phyloP scores from a whole-genome alignment of 768 basidiomycete species.

The Leucocoprinus birnbaumii region DNA sequence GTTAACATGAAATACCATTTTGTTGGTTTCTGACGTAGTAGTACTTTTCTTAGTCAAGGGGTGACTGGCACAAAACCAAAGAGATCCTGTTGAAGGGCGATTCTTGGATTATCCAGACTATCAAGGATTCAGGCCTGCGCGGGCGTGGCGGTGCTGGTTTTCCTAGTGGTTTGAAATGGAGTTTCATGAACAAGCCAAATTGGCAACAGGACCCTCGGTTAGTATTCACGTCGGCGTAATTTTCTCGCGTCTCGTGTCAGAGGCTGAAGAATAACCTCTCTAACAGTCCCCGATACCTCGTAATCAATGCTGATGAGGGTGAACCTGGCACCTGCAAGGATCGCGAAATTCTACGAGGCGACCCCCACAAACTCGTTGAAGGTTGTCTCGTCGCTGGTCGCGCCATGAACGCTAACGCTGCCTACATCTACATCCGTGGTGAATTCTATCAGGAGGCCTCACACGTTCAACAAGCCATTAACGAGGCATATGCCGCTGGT shows the following conservation, averaged over 20 bases:
- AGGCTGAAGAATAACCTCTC: not conserved
- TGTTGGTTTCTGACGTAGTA: not conserved
- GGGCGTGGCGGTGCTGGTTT: conserved; percentile 98
- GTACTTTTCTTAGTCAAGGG: conserved; percentile 61
- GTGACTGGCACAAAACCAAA: conserved; percentile 98
- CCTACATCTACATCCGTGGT: conserved; percentile 99
- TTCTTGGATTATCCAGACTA: conserved; percentile 93
- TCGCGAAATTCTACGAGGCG: conserved; percentile 95
- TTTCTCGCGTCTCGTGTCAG: not conserved
- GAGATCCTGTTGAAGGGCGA: conserved; percentile 95
- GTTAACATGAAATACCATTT: not conserved
- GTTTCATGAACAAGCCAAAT: conserved; percentile 99
- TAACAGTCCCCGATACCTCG: conserved; percentile 85
- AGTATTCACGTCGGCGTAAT: conserved; percentile 14
- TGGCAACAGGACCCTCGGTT: conserved; percentile 94
- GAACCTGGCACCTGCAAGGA: conserved; percentile 99
- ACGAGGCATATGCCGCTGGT: conserved; percentile 90
- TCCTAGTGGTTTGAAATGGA: conserved; percentile 96
- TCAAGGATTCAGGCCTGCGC: conserved; percentile 94
- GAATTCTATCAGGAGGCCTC: conserved; percentile 96
- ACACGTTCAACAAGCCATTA: conserved; percentile 93
- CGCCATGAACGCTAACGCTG: conserved; percentile 94
- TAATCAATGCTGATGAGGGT: conserved; percentile 98
- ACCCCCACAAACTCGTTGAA: conserved; percentile 97
- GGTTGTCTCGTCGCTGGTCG: conserved; percentile 97